Conservation (phyloP, 352 stramenopile species). For the Thalassiosira livingstoniorum region DNA sequence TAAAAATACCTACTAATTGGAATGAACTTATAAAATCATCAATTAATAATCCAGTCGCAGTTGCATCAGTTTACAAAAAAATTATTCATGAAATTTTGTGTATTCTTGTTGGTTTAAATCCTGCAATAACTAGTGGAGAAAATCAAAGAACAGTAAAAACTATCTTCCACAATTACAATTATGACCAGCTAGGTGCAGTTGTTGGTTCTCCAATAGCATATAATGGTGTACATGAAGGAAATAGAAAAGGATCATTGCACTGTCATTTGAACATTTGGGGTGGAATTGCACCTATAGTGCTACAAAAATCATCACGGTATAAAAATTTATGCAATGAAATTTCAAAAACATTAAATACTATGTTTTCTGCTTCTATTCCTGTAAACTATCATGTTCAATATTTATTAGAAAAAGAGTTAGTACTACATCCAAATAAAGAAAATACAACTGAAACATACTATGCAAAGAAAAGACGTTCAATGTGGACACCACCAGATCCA, state of each 20-base stretch:
- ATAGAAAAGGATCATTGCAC: background rate
- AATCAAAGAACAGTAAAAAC: slow-evolving; percentile 3
- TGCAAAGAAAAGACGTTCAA: background rate
- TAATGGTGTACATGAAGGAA: background rate
- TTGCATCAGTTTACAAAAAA: slow-evolving; percentile 1
- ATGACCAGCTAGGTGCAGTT: background rate
- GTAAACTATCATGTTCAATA: background rate
- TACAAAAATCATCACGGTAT: background rate
- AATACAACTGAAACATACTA: background rate
- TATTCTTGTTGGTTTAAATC: background rate
- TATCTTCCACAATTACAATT: background rate
- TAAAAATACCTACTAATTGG: too few species aligned
- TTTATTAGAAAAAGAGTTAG: background rate
- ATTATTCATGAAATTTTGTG: slow-evolving; percentile 2
- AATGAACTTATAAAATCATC: too few species aligned
- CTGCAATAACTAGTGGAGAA: slow-evolving; percentile 1
- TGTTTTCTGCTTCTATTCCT: background rate
- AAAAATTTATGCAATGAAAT: background rate
- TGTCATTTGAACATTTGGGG: slow-evolving; percentile 1
- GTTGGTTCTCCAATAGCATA: background rate
- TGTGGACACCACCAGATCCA: background rate
- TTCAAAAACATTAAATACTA: background rate
- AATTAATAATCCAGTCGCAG: slow-evolving; percentile 1
- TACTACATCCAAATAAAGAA: background rate
- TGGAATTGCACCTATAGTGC: background rate